Evolutionary conservation across 306 rosid species (phyloP), one percentile per base, ranked within the genome.

Genomic region (Cucurbita maxima): DNA sequence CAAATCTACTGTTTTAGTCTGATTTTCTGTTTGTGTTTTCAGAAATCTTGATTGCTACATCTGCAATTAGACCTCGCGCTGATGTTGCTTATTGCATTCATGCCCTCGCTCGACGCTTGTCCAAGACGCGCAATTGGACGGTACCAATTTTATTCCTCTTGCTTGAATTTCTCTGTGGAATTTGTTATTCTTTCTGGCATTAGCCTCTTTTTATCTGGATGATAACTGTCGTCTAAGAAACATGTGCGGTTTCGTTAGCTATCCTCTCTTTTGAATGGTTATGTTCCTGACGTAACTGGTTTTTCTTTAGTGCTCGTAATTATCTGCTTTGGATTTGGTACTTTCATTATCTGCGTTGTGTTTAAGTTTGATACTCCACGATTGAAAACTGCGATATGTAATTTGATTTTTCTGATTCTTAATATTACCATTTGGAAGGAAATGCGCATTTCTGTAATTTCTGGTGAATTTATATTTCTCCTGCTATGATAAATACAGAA

Each of bases 31-130:
- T 34, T 18, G 54, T 52, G 69, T n/a, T 80, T 30, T 84, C 75
- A 86, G 90, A 86, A 61, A 82, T 86, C 73, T 53, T 87, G 83
- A 25, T 82, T 84, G 97, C 97, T 79, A 89, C 99, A 7, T 83
- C 99, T 57, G 88, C 97, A 50, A 80, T 88, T 83, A 83, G 97
- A 6, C 97, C 97, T 0, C 82, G 99, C 71, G 99, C 99, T 22
- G 99, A 95, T 87, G 97, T 95, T 82, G 97, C 99, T 30, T 95
- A 95, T 79, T 95, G 99, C 81, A 88, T 95, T 86, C 96, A 86
- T 81, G 92, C 97, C 4, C 97, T 95, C 67, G 82, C 96, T 1
- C 90, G 97, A 18, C 83, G 99, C 5, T 77, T 95, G 81, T 83
- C 87, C 70, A 95, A 95, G 83, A 91, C 97, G 5, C 90, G 95